Evolutionary conservation across 1,284 basidiomycete genomes (phyloP), one percentile per base, ranked within the genome.

Genomic region (Filobasidium uniguttulatum): DNA sequence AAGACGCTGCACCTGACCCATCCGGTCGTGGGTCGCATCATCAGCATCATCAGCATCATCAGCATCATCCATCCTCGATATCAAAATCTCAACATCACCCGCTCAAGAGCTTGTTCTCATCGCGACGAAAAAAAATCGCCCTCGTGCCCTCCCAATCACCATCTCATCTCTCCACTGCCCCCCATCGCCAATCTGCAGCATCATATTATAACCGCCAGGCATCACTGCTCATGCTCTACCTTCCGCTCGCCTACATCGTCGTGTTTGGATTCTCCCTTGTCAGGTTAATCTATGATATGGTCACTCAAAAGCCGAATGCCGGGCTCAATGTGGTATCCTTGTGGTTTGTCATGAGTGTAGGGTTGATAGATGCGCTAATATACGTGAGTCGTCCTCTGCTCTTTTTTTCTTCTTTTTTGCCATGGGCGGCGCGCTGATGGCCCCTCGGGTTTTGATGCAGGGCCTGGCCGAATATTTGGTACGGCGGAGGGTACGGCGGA

Each of bases 131-230:
- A n/a, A n/a, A n/a, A n/a, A n/a, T n/a, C n/a, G 12, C 26, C 44
- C 25, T 33, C 37, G 6, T 8, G 36, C 36, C 36, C 17, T 10
- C 36, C 6, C 38, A 26, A 47, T 40, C 23, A 31, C 19, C 12
- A 30, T 10, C 28, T 5, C 15, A 43, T 37, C 38, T 17, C 14
- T 29, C 26, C 48, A 47, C n/a, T n/a, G n/a, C n/a, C n/a, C n/a
- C n/a, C n/a, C n/a, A n/a, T n/a, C n/a, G n/a, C n/a, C 56, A 63
- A 43, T 62, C 60, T 7, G 65, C 65, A 8, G 48, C 65, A 38
- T 57, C 60, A 19, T 68, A 68, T 47, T 64, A 66, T 50, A 68
- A 68, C 47, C 54, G 65, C 25, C 66, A 68, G 55, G 66, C 66
- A 14, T 62, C 61, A 48, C 51, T 68, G 37, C 56, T 68, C 47